Evolutionary conservation across 805 yeast species (phyloP).

Genomic region (Candida xiaguanensis): DNA sequence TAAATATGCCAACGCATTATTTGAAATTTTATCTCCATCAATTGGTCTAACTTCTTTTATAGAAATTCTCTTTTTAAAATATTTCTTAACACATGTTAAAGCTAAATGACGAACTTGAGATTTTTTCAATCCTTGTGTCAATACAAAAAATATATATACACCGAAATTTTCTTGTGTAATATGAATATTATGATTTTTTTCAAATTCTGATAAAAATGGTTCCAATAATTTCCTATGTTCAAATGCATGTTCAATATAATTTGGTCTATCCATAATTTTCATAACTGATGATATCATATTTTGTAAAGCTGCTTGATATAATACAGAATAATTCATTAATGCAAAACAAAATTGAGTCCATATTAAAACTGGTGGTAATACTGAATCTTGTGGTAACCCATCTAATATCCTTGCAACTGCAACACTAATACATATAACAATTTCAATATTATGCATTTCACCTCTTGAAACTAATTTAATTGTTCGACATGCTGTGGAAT

Average conservation of each 20-base stretch:
- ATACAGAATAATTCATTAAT: constrained; percentile 22
- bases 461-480: constrained; percentile 23
- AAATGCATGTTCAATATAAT: constrained; percentile 24
- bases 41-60: constrained; percentile 19
- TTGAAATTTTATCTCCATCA: constrained; percentile 7
- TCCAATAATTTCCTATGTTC: constrained; percentile 37
- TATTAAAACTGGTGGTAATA: constrained; percentile 44
- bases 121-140: constrained; percentile 55
- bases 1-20: constrained; percentile 20
- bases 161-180: constrained; percentile 49
- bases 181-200: constrained; percentile 33
- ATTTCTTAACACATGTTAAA: constrained; percentile 37
- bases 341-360: constrained; percentile 43
- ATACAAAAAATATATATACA: constrained; percentile 42
- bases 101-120: constrained; percentile 55
- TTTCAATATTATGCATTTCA: constrained; percentile 22
- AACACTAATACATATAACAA: constrained; percentile 37
- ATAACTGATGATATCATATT: constrained; percentile 25
- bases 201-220: constrained; percentile 39
- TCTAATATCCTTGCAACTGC: constrained; percentile 46
- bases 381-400: constrained; percentile 45
- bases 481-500: constrained; percentile 39
- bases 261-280: constrained; percentile 18
- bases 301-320: constrained; percentile 32
- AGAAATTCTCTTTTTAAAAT: constrained; percentile 41